A percentile compares a stretch with the other conserved stretches of the same genome.
Evolutionary conservation across 2,329 filamentous ascomycete species (phyloP).

Genomic region (Colletotrichum lentis): DNA sequence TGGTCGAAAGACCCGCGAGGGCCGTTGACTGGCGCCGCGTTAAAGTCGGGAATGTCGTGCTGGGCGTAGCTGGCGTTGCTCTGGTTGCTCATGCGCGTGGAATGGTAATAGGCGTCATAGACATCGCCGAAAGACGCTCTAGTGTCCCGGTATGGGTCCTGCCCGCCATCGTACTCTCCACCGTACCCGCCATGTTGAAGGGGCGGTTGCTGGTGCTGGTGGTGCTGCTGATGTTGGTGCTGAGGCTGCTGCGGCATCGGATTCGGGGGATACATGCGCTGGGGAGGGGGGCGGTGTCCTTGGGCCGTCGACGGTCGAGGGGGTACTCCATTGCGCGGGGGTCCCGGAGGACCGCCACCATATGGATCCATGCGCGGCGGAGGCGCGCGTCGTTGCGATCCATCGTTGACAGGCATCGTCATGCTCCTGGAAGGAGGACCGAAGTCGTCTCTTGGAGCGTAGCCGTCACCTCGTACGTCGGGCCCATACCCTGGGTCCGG

Average conservation of each 20-base stretch:
- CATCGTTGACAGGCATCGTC: slow-evolving; percentile 66
- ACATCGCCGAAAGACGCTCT: slow-evolving; percentile 41
- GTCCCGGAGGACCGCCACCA: slow-evolving; percentile 41
- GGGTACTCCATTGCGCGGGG: slow-evolving; percentile 56
- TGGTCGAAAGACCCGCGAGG: slow-evolving; percentile 58
- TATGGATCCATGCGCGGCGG: slow-evolving; percentile 52
- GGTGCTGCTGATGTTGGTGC: slow-evolving; percentile 11
- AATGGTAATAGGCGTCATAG: slow-evolving; percentile 42
- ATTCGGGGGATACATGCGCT: slow-evolving; percentile 58
- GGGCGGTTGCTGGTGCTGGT: slow-evolving; percentile 42
- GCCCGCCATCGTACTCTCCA: slow-evolving; percentile 45
- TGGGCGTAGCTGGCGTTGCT: slow-evolving; percentile 39
- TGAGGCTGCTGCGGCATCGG: slow-evolving; percentile 49
- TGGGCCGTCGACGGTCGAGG: slow-evolving; percentile 64
- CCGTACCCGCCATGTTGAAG: slow-evolving; percentile 40
- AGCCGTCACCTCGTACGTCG: slow-evolving; percentile 51
- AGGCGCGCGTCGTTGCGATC: slow-evolving; percentile 50
- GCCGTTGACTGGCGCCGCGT: slow-evolving; percentile 43
- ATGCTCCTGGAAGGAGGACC: slow-evolving; percentile 65
- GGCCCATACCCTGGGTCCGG: slow-evolving; percentile 46
- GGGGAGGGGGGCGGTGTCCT: slow-evolving; percentile 61
- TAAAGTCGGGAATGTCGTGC: slow-evolving; percentile 53
- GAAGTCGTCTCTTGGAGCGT: slow-evolving; percentile 53
- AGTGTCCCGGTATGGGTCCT: slow-evolving; percentile 46
- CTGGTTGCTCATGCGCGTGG: slow-evolving; percentile 42